A percentile compares a stretch with the other conserved stretches of the same genome.
Evolutionary conservation across 2,329 filamentous ascomycete genomes (phyloP).

Genomic region (Simplicillium sp.): DNA sequence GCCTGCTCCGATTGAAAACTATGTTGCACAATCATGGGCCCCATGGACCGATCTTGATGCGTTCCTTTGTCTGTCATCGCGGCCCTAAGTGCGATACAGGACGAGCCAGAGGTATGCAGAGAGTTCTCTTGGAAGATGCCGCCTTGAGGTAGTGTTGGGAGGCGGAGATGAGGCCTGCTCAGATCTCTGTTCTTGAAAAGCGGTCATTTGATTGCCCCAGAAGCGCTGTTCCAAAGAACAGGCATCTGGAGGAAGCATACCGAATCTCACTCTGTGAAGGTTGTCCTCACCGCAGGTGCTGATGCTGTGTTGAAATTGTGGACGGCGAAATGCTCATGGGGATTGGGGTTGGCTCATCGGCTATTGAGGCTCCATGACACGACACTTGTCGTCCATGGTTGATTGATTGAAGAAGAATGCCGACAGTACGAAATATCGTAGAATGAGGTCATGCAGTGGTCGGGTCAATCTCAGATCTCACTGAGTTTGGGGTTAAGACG

Average conservation of each 20-base stretch:
- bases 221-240: neutral
- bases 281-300: conserved; percentile 6
- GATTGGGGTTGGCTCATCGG: no score
- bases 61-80: conserved; percentile 24
- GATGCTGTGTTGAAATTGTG: no score
- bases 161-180: conserved; percentile 23
- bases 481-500: no score
- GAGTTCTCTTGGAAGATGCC: neutral
- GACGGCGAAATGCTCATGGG: no score
- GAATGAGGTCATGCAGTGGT: no score
- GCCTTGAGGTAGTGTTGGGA: conserved; percentile 7
- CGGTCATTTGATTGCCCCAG: conserved; percentile 2
- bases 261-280: conserved; percentile 1
- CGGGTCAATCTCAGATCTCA: no score
- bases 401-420: no score
- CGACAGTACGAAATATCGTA: no score
- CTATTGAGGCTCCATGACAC: no score
- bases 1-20: conserved; percentile 47
- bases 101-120: neutral
- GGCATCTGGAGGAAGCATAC: neutral
- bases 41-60: conserved; percentile 11
- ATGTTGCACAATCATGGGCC: conserved; percentile 14
- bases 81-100: conserved; percentile 14
- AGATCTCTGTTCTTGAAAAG: conserved; percentile 39
- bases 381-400: no score